phyloP scores from a whole-genome alignment of 2,329 filamentous ascomycete genomes.

The Aspergillus pseudotamarii region DNA sequence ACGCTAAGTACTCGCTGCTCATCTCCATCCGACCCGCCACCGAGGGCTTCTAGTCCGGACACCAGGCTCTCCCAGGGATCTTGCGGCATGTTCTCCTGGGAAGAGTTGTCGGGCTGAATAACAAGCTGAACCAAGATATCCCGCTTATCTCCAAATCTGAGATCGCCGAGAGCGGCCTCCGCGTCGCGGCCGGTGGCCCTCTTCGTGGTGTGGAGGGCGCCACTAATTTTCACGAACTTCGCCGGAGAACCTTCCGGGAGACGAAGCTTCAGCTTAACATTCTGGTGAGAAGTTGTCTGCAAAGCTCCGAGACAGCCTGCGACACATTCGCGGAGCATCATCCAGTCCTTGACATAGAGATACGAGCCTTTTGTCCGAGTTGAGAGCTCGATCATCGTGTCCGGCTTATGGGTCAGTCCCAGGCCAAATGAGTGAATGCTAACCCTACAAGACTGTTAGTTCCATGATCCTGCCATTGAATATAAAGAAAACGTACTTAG shows the following conservation, averaged over 20 bases:
- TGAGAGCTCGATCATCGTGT: slow-evolving; percentile 97
- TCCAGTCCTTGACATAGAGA: slow-evolving; percentile 99
- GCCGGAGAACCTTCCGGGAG: slow-evolving; percentile 94
- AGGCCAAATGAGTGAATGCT: slow-evolving; percentile 95
- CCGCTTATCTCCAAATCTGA: slow-evolving; percentile 92
- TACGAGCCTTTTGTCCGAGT: slow-evolving; percentile 95
- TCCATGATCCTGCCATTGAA: slow-evolving; percentile 3
- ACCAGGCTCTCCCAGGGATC: slow-evolving; percentile 98
- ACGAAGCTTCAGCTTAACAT: slow-evolving; percentile 92
- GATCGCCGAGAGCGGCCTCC: slow-evolving; percentile 86
- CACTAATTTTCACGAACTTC: slow-evolving; percentile 98
- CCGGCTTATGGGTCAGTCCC: slow-evolving; percentile 95
- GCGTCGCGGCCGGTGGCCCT: slow-evolving; percentile 92
- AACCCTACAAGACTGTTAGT: slow-evolving; percentile 60
- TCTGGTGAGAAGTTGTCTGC: slow-evolving; percentile 96
- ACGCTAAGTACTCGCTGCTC: slow-evolving; percentile 81
- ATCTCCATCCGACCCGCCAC: slow-evolving; percentile 83
- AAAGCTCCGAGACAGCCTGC: slow-evolving; percentile 89
- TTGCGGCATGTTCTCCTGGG: slow-evolving; percentile 82
- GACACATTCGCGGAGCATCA: slow-evolving; percentile 97
- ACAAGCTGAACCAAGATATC: slow-evolving; percentile 94
- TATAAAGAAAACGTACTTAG: slow-evolving; percentile 68
- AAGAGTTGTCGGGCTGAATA: slow-evolving; percentile 81
- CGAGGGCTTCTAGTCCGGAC: slow-evolving; percentile 89
- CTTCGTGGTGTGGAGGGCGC: slow-evolving; percentile 93